These are phyloP conservation scores for Epichloe sibirici DNA, from an alignment of 2,329 filamentous ascomycete species.

Conservation along the genomic window DNA sequence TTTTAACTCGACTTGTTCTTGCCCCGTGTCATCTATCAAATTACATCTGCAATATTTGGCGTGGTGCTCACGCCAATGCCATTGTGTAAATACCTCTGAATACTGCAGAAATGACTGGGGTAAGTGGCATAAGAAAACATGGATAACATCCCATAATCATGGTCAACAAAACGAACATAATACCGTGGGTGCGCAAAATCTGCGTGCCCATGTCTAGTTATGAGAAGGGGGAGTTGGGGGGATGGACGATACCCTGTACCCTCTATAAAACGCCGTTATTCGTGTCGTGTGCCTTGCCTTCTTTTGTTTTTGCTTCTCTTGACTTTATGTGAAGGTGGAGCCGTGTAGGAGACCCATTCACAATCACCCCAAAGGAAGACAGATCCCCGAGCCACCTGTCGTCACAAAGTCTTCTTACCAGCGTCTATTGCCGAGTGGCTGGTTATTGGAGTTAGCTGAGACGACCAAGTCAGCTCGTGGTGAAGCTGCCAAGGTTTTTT, in stretches of 20 bases:
- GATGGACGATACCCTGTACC: slow-evolving; percentile 11
- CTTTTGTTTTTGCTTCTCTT: neutral
- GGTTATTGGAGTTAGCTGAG: slow-evolving; percentile 36
- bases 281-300: slow-evolving; percentile 11
- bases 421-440: slow-evolving; percentile 36
- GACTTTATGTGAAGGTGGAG: neutral
- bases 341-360: neutral
- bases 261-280: slow-evolving; percentile 20
- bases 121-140: neutral
- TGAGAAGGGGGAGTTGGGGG: slow-evolving; percentile 1
- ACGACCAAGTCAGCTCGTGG: slow-evolving; percentile 23
- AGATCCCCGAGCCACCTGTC: slow-evolving; percentile 1
- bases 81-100: neutral
- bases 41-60: neutral
- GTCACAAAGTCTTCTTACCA: slow-evolving; percentile 27
- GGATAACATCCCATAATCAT: neutral
- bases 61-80: neutral
- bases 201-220: slow-evolving; percentile 11
- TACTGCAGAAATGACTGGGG: neutral
- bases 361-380: neutral
- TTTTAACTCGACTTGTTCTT: neutral
- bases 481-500: slow-evolving; percentile 15
- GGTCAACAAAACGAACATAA: slow-evolving; percentile 7
- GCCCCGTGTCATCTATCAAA: neutral
- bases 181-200: slow-evolving; percentile 4